Base-by-base conservation (phyloP, 1,284 basidiomycete species). In the Ganoderma resinaceum region DNA sequence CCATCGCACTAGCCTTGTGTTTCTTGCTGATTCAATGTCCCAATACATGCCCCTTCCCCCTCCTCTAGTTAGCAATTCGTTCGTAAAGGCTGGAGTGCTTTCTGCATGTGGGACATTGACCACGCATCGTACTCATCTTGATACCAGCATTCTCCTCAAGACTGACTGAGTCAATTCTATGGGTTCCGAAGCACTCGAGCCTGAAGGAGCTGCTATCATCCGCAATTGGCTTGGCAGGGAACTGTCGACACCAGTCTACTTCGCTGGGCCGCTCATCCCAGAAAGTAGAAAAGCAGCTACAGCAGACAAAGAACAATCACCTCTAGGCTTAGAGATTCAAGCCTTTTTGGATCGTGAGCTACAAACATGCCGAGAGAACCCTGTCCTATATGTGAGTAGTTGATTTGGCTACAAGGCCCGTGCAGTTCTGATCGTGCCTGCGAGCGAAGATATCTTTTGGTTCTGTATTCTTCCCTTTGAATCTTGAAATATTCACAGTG, bases 401-500 rank as follows among this genome's bases (percentile, higher is more conserved):
- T 4, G 14, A 14, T 12, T 52, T 29, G 11, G 12, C 11, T 14
- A 16, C 7, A 11, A 29, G 7, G 29, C 14, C 26, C 26, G 26
- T 29, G 11, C 4, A 29, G 8, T 12, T 20, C 6, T 46, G 43
- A 46, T 20, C 20, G 20, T 46, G 20, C 43, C 20, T 46, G 11
- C 11, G 7, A n/a, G 20, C 43, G 43, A 23, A 71, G 70, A 63
- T 71, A 3, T 71, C 63, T 1, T 67, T 71, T 35, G 70, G 70
- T 23, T 61, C 66, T 8, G n/a, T 68, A 2, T 66, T 63, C 29
- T 71, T 66, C 66, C 62, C 70, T 18, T 20, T 57, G 18, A 11
- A 40, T 3, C 53, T 61, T 14, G 61, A 66, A n/a, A 68, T 61
- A 35, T 23, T 68, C 8, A 63, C 53, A 62, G 64, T 63, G n/a